Percentiles rank a stretch among this genome's conserved stretches.
Evolutionary conservation across 2,329 filamentous ascomycete genomes (phyloP).

Genomic region (Balansia obtecta): DNA sequence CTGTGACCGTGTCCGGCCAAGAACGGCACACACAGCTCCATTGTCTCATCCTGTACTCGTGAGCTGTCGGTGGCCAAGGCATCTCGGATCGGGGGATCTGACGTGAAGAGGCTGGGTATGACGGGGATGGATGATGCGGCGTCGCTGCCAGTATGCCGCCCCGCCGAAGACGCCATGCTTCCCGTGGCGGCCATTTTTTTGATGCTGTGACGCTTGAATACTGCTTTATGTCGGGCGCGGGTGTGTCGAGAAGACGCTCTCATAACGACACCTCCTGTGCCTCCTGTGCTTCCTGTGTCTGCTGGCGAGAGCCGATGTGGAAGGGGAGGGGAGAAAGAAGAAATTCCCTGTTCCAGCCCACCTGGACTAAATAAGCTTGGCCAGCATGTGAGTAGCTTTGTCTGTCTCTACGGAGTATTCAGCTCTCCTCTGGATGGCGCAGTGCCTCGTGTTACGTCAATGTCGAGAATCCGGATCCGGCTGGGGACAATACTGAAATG

Average conservation of each 20-base stretch:
- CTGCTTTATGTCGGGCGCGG: slow-evolving; percentile 5
- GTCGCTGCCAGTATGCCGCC: slow-evolving; percentile 9
- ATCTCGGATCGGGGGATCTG: slow-evolving; percentile 52
- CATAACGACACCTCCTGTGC: slow-evolving; percentile 4
- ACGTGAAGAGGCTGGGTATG: slow-evolving; percentile 45
- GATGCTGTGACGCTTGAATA: slow-evolving; percentile 5
- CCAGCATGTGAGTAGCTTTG: not conserved
- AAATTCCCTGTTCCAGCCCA: not conserved
- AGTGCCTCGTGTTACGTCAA: slow-evolving; percentile 2
- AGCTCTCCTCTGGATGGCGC: not conserved
- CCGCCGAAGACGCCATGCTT: not conserved
- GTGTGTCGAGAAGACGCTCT: slow-evolving; percentile 4
- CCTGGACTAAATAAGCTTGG: slow-evolving; percentile 3
- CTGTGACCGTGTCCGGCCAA: slow-evolving; percentile 42
- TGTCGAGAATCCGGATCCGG: not conserved
- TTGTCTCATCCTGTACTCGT: slow-evolving; percentile 52
- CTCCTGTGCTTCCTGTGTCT: not conserved
- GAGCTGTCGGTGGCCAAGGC: slow-evolving; percentile 55
- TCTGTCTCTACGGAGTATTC: not conserved
- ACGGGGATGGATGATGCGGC: slow-evolving; percentile 5
- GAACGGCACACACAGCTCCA: slow-evolving; percentile 56
- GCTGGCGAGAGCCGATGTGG: not conserved
- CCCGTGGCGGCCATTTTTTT: slow-evolving; percentile 6
- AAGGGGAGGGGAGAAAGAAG: not conserved
- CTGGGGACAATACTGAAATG: slow-evolving; percentile 3